A percentile compares a stretch with the other conserved stretches of the same genome.
These are phyloP conservation scores for Tillandsia fasciculata DNA, from an alignment of 176 grass and related monocot genomes.

Conservation along the genomic window DNA sequence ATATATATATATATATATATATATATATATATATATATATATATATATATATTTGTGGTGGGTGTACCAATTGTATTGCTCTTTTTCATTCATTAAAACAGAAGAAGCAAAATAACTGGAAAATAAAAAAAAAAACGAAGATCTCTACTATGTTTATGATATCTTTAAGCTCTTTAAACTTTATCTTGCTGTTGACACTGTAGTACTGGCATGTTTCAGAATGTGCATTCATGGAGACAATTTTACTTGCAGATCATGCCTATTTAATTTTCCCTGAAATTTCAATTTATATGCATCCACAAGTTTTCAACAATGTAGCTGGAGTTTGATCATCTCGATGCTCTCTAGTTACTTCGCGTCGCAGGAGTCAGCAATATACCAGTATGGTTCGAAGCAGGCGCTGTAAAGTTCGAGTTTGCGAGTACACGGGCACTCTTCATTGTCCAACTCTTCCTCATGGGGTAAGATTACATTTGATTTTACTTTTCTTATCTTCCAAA, in stretches of 20 bases:
- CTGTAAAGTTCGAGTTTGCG: conserved; percentile 55
- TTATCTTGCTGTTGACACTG: no score
- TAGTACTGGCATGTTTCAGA: no score
- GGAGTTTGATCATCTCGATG: conserved; percentile 15
- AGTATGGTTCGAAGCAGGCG: conserved; percentile 90
- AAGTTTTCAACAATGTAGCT: background rate
- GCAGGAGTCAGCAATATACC: conserved; percentile 57
- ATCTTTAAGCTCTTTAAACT: no score
- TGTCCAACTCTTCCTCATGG: conserved; percentile 89
- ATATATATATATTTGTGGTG: no score
- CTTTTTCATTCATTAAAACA: no score
- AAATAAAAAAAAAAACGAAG: no score
- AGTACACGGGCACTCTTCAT: conserved; percentile 56
- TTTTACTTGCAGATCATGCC: background rate
- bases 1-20: no score
- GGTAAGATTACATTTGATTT: conserved; percentile 40
- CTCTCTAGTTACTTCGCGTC: conserved; percentile 61
- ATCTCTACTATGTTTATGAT: no score
- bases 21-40: no score
- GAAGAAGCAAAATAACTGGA: no score
- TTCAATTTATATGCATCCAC: background rate
- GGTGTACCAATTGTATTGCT: no score
- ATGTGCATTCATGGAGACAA: background rate
- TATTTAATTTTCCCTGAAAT: background rate
- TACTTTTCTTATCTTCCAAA: conserved; percentile 5